Percentiles rank a stretch among this genome's conserved stretches.
Evolutionary conservation across 108 stramenopile genomes (phyloP).

Genomic region (Nitzschia inconspicua): DNA sequence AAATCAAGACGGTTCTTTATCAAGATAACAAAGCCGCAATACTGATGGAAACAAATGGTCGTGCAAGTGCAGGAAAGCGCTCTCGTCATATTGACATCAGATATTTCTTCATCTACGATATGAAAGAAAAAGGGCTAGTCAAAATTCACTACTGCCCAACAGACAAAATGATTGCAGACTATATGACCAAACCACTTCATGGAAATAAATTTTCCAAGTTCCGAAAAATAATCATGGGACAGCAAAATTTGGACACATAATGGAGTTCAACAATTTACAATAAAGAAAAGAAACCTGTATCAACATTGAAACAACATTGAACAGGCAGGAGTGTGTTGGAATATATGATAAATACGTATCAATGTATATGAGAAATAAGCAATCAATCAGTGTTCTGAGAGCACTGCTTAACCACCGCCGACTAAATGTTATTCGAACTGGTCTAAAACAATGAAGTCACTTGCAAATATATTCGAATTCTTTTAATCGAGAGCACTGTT

Average conservation of each 20-base stretch:
- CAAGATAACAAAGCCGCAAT: slow-evolving; percentile 58
- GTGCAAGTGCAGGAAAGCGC: slow-evolving; percentile 32
- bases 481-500: no score
- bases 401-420: no score
- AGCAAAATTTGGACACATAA: background rate
- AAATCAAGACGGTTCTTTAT: slow-evolving; percentile 27
- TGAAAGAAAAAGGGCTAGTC: slow-evolving; percentile 20
- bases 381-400: no score
- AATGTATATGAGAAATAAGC: no score
- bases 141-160: slow-evolving; percentile 42
- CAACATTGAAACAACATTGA: no score
- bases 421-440: no score
- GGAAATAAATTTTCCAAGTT: slow-evolving; percentile 31
- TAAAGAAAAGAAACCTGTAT: no score
- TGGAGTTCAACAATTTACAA: no score
- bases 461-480: no score
- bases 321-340: no score
- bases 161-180: slow-evolving; percentile 50
- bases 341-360: no score
- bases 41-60: slow-evolving; percentile 46
- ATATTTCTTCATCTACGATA: slow-evolving; percentile 49
- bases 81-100: slow-evolving; percentile 46
- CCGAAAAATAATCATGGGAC: slow-evolving; percentile 31
- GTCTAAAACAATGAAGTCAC: no score
- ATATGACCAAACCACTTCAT: slow-evolving; percentile 51